Conservation (phyloP, 768 basidiomycete genomes). For the Tubosaeta sp. region DNA sequence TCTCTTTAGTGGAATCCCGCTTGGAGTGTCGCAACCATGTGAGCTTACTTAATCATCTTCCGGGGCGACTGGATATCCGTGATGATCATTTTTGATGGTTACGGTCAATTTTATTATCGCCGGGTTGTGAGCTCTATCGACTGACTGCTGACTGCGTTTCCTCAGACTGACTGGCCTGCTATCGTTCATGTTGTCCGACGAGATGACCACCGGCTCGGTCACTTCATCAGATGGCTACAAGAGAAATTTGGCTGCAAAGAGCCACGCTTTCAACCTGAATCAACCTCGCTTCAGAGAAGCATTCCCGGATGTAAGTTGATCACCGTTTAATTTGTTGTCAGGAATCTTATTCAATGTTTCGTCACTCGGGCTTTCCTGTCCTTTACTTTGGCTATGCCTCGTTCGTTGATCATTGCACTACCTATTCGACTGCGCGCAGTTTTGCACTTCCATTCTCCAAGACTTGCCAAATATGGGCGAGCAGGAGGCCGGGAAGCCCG, state of each 20-base stretch:
- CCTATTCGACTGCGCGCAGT: constrained; percentile 41
- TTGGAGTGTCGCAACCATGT: constrained; percentile 95
- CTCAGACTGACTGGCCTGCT: constrained; percentile 84
- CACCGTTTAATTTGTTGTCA: constrained; percentile 15
- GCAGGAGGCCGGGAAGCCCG: constrained; percentile 57
- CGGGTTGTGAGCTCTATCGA: constrained; percentile 1
- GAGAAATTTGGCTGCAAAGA: constrained; percentile 65
- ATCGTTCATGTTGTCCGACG: constrained; percentile 93
- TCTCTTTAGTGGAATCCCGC: constrained; percentile 84
- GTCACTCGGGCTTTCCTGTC: constrained; percentile 7
- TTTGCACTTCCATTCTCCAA: constrained; percentile 57
- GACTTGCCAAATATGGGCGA: constrained; percentile 94
- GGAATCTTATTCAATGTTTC: constrained; percentile 19
- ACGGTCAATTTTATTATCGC: constrained; percentile 13
- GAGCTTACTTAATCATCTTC: constrained; percentile 30
- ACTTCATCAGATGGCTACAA: constrained; percentile 79
- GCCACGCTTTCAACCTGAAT: constrained; percentile 81
- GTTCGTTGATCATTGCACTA: constrained; percentile 15
- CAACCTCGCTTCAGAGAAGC: constrained; percentile 82
- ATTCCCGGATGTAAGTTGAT: constrained; percentile 75
- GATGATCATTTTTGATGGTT: constrained; percentile 9
- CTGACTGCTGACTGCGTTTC: constrained; percentile 8
- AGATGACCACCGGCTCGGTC: constrained; percentile 94
- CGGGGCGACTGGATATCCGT: constrained; percentile 5
- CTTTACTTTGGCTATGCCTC: constrained; percentile 12